phyloP scores from a whole-genome alignment of 2,329 filamentous ascomycete species.

The Talaromyces sp. region DNA sequence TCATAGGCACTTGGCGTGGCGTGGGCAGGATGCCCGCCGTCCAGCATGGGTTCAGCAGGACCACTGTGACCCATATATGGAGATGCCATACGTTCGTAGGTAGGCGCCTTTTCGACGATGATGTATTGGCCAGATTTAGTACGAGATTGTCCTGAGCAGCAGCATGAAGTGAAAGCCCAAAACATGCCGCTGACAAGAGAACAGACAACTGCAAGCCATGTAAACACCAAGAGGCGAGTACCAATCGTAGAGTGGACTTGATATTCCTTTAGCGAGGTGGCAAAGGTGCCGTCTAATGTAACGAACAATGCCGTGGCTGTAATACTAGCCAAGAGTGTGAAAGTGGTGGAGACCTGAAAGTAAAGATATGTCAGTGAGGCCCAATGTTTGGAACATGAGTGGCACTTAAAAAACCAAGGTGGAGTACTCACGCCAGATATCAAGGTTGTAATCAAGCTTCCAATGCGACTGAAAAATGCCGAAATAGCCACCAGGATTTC shows the following conservation, averaged over 20 bases:
- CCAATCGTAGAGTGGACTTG: slow-evolving; percentile 67
- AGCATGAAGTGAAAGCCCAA: slow-evolving; percentile 91
- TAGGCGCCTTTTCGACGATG: slow-evolving; percentile 57
- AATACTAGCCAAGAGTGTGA: slow-evolving; percentile 63
- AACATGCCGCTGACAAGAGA: slow-evolving; percentile 74
- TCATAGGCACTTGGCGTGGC: slow-evolving; percentile 3
- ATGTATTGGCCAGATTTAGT: slow-evolving; percentile 36
- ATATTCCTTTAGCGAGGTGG: slow-evolving; percentile 65
- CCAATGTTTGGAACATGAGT: no score
- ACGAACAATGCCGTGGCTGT: slow-evolving; percentile 72
- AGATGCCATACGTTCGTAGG: slow-evolving; percentile 54
- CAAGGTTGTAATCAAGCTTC: slow-evolving; percentile 78
- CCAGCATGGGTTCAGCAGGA: background rate
- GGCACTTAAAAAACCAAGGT: no score
- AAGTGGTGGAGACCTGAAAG: slow-evolving; percentile 48
- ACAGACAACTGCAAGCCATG: slow-evolving; percentile 78
- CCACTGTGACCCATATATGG: slow-evolving; percentile 23
- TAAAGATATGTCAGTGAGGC: background rate
- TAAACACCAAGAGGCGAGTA: slow-evolving; percentile 63
- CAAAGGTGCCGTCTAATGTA: slow-evolving; percentile 66
- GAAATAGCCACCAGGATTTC: slow-evolving; percentile 78
- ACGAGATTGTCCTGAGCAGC: slow-evolving; percentile 68
- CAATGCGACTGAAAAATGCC: slow-evolving; percentile 75
- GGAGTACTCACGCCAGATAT: slow-evolving; percentile 59
- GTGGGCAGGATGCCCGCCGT: slow-evolving; percentile 21